Evolutionary conservation across 1,284 basidiomycete species (phyloP), one percentile per base, ranked within the genome.

Genomic region (Tremellales sp.): DNA sequence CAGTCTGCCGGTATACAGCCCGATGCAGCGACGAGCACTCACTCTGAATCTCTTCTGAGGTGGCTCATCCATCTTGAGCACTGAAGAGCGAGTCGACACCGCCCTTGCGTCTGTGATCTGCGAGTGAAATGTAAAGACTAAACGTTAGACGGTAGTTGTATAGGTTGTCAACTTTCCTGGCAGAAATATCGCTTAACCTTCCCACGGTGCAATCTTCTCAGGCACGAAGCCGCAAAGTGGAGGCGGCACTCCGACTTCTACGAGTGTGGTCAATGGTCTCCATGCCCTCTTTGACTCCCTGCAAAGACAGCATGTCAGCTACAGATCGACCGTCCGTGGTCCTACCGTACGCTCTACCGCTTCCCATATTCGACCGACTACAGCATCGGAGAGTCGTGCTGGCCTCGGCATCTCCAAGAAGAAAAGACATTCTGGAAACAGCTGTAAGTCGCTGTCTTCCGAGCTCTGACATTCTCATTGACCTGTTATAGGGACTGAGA

Each of bases 321-420:
- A n/a, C 44, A 53, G 24, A 56, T 13, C 15, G 33, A 36, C 33
- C 33, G 21, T 40, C 39, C 6, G n/a, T 21, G 3, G 79, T 97
- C 43, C 83, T 91, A 35, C 74, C 82, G 1, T 80, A 83, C 65
- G 89, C 87, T 7, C 80, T 90, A 39, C 77, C 78, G 48, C 79
- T 83, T 19, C 88, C 83, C 6, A 81, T 80, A n/a, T 78, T 88
- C 45, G 76, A 83, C 56, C 86, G 83, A 65, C 80, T 94, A 0
- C 73, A 76, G 41, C 82, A 82, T 26, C 89, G 73, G 50, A 79
- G 86, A 4, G 80, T 94, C 48, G 77, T 94, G 2, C 80, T 97
- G 2, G 91, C 92, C 0, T 93, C 89, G 2, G 83, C 83, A 41
- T 91, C 87, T 59, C 87, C 90, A 1, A 79, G 92, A 51, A 79